Evolutionary conservation across 768 basidiomycete species (phyloP), one percentile per base, ranked within the genome.

Genomic region (Strobilomyces dryophilus): DNA sequence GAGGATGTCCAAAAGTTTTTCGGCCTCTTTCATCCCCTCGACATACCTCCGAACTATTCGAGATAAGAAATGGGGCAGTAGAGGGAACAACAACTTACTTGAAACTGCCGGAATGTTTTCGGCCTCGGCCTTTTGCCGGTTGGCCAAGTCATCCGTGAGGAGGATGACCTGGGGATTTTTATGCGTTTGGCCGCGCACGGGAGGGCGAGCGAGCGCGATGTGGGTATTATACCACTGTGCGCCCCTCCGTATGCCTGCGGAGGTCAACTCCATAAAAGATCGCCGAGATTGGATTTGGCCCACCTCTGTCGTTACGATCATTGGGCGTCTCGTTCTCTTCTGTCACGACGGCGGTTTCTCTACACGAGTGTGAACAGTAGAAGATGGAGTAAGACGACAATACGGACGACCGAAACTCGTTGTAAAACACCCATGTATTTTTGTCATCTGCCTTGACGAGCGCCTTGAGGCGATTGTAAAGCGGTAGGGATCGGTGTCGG

Each of bases 301-400:
- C 53, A 91, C 94, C 88, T 80, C 97, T 74, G 66, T 98, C 97
- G 64, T 98, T 98, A 26, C 89, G 79, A 66, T 99, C 97, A 60
- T 98, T 98, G 0, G 93, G 91, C 0, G 83, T 83, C 70, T 95
- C 92, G 5, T 77, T 83, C 51, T 87, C 83, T 57, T 87, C 83
- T 15, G 89, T 76, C 37, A 89, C 75, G 10, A 92, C 79, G 0
- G 88, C 89, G 0, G 92, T 94, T 66, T 91, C 86, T 40, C 91
- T 92, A 56, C 5, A 18, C 35, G 41, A 1, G 18, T 54, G 18
- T 54, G 18, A 49, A 20, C 17, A 2, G 29, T 4, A 8, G 53
- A 34, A 31, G 7, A 21, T 10, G 4, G 18, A 20, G 17, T 20
- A 43, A 10, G 15, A 47, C 8, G 20, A 27, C 4, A 31, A 20